Evolutionary conservation across 345 rosid species (phyloP), one percentile per base, ranked within the genome.

Genomic region (Syzygium jambos): DNA sequence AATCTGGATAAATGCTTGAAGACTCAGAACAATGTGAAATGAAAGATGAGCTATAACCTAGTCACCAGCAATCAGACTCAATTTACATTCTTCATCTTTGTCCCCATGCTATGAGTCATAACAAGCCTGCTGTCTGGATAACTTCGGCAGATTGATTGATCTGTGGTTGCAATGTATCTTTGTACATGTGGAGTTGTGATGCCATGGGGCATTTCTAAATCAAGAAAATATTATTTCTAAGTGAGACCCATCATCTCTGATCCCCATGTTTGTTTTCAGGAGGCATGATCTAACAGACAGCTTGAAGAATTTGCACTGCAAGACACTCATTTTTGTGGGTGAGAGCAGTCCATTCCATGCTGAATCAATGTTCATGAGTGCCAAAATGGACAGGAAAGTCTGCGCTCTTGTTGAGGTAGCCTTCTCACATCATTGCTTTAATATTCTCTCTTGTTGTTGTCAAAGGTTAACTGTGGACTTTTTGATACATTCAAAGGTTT

Each of bases 381-480:
- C 92, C 43, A 91, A 89, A 85, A 92, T 93, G 88, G 96, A 92
- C 84, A 89, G 86, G 63, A 87, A 88, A 91, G 78, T 54, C 27
- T 89, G 95, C 56, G 92, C 94, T 73, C 91, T 94, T 3, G 92
- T 94, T n/a, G 95, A 94, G 96, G 95, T 93, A 88, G 27, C 61
- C 27, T 55, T 54, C 63, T 68, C 2, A 9, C 51, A 38, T 73
- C 0, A 15, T 83, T 7, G 34, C 68, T 56, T 56, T 78, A 43
- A 57, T 84, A 51, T 85, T 84, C 12, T 52, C 30, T 51, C 34
- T 43, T 54, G 57, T n/a, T 7, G 14, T 29, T 73, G 11, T 29
- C 53, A 84, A 84, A 73, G 82, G 41, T 73, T 38, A 34, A 41
- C 49, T 38, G 22, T 34, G 7, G 27, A 19, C 73, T 61, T 38